These are phyloP conservation scores for Gossypium herbaceum DNA, from an alignment of 345 rosid genomes.

Conservation along the genomic window DNA sequence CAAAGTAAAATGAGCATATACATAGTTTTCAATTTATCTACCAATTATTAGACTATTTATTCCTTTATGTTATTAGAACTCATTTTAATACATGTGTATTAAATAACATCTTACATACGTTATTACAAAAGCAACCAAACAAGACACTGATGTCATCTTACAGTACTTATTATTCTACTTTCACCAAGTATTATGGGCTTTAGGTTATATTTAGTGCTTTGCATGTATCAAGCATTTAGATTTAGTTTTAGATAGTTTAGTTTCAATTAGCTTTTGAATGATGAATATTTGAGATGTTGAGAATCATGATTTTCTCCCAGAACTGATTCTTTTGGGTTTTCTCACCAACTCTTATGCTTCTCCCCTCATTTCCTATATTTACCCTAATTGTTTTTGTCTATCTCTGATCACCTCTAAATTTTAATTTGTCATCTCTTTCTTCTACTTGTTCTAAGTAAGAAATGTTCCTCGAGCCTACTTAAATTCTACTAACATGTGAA, in stretches of 20 bases:
- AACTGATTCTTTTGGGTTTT: neutral
- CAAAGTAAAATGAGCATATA: too few relatives aligned
- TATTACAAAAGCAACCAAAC: too few relatives aligned
- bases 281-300: neutral
- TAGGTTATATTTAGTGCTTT: neutral
- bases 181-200: neutral
- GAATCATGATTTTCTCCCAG: neutral
- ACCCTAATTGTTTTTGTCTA: neutral
- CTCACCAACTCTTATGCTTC: neutral
- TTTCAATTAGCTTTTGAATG: neutral
- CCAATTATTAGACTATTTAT: too few relatives aligned
- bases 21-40: too few relatives aligned
- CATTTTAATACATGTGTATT: too few relatives aligned
- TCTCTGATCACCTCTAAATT: neutral
- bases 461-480: too few relatives aligned
- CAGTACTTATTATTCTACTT: neutral
- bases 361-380: neutral
- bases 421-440: neutral
- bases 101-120: too few relatives aligned
- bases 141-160: too few relatives aligned
- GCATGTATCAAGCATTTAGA: neutral
- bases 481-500: neutral
- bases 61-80: too few relatives aligned
- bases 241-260: neutral
- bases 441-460: conserved; percentile 1